phyloP scores from a whole-genome alignment of 345 rosid species.

The Eucalyptus sp. region DNA sequence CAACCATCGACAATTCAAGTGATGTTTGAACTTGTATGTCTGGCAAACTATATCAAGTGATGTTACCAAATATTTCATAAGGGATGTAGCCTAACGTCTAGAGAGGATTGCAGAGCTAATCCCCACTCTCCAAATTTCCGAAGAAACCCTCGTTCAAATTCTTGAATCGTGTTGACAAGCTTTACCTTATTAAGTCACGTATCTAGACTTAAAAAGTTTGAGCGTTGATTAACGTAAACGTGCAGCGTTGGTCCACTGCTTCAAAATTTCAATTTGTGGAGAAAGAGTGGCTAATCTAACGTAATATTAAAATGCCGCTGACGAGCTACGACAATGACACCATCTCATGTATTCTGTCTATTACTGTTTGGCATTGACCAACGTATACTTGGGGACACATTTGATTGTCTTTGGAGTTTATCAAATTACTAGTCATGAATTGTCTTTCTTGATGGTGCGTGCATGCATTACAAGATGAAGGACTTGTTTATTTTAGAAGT shows the following conservation, averaged over 20 bases:
- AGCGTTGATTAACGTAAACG: background rate
- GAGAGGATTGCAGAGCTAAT: background rate
- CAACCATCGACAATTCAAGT: background rate
- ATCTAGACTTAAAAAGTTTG: background rate
- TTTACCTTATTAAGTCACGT: background rate
- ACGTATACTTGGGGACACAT: background rate
- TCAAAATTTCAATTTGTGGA: background rate
- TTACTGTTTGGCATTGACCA: background rate
- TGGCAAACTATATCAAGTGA: background rate
- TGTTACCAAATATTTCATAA: background rate
- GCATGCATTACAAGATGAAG: background rate
- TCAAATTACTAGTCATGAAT: background rate
- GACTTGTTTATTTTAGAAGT: background rate
- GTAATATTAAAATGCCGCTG: background rate
- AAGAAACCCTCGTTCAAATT: background rate
- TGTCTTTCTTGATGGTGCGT: background rate
- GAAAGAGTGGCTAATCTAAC: background rate
- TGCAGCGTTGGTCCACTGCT: background rate
- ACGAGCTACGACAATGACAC: background rate
- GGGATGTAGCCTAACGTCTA: background rate
- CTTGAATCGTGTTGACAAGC: background rate
- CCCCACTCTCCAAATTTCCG: background rate
- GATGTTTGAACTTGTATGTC: background rate
- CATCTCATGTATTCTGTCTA: background rate
- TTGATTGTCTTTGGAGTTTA: background rate